Percentiles rank a stretch among this genome's conserved stretches.
phyloP scores from a whole-genome alignment of 2,329 filamentous ascomycete genomes.

The Monosporascus cannonballus region DNA sequence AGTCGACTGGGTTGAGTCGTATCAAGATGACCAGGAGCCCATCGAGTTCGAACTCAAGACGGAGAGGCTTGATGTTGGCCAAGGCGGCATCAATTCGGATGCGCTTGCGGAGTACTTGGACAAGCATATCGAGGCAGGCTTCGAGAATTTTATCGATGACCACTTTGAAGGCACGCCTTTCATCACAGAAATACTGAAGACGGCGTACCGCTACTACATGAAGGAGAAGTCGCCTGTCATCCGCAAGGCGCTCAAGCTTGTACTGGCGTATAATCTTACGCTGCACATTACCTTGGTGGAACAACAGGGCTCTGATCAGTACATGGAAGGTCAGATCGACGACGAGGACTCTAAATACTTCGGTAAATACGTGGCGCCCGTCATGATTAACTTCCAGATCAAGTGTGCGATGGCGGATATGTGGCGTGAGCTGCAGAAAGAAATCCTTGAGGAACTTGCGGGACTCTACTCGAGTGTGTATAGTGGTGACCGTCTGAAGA shows the following conservation, averaged over 20 bases:
- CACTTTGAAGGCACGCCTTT: constrained; percentile 96
- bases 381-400: constrained; percentile 99
- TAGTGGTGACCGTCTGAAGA: constrained; percentile 94
- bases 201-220: constrained; percentile 85
- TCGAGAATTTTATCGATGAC: constrained; percentile 90
- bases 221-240: constrained; percentile 85
- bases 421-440: constrained; percentile 97
- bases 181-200: constrained; percentile 93
- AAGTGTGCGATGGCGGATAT: constrained; percentile 95
- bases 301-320: constrained; percentile 74
- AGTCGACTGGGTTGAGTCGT: constrained; percentile 87
- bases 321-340: constrained; percentile 75
- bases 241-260: constrained; percentile 90
- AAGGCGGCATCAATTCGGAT: constrained; percentile 76
- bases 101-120: constrained; percentile 89
- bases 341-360: constrained; percentile 81
- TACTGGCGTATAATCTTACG: constrained; percentile 92
- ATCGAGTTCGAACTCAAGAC: constrained; percentile 82
- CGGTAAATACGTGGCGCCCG: constrained; percentile 85
- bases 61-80: constrained; percentile 80
- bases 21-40: constrained; percentile 60
- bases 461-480: constrained; percentile 94
- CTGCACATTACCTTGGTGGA: constrained; percentile 93
- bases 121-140: constrained; percentile 86
- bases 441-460: constrained; percentile 90